Conservation (phyloP, 2,329 filamentous ascomycete species). For the Chrysoporthe austroafricana region DNA sequence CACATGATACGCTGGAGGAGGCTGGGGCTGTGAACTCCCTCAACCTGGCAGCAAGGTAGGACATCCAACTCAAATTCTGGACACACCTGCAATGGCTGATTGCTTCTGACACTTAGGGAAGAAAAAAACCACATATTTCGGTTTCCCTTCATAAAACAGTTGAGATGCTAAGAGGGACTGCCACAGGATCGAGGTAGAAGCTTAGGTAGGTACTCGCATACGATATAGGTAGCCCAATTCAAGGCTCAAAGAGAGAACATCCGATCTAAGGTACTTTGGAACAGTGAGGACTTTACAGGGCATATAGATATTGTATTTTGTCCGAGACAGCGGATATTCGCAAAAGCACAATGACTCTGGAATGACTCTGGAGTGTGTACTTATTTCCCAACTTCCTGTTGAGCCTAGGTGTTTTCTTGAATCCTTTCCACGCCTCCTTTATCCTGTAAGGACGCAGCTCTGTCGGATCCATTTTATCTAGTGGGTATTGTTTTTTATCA, state of each 20-base stretch:
- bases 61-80: not conserved
- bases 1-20: not conserved
- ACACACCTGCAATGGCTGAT: not conserved
- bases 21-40: not conserved
- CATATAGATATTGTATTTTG: too few relatives aligned
- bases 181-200: not conserved
- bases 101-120: not conserved
- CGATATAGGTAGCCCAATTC: not conserved
- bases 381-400: too few relatives aligned
- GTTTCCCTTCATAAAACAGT: not conserved
- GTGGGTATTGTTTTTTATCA: too few relatives aligned
- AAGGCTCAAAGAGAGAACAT: not conserved
- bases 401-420: too few relatives aligned
- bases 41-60: not conserved
- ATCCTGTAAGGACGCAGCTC: too few relatives aligned
- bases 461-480: too few relatives aligned
- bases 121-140: too few relatives aligned
- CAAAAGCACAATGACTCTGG: not conserved
- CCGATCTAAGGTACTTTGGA: too few relatives aligned
- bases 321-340: too few relatives aligned
- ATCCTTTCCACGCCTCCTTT: too few relatives aligned
- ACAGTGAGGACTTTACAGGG: too few relatives aligned
- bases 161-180: not conserved
- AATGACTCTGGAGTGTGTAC: not conserved
- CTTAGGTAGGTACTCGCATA: not conserved